Percentiles rank a stretch among this genome's conserved stretches.
phyloP scores from a whole-genome alignment of 2,329 filamentous ascomycete genomes.

The Simplicillium sp. region DNA sequence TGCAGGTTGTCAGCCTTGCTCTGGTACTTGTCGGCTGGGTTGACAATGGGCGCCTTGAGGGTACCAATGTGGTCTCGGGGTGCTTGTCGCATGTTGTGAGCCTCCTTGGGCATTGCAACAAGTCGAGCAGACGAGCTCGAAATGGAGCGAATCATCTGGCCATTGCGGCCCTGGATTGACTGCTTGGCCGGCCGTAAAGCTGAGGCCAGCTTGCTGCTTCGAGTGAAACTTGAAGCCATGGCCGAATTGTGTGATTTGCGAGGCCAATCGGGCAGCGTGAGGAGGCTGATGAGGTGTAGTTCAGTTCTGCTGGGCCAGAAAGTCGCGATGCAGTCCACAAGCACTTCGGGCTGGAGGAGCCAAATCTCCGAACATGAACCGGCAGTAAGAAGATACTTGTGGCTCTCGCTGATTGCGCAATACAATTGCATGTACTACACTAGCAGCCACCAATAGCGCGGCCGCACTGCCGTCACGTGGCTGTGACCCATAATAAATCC shows the following conservation, averaged over 20 bases:
- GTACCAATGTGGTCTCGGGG: constrained; percentile 47
- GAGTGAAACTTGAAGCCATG: constrained; percentile 54
- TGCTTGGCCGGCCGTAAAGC: constrained; percentile 43
- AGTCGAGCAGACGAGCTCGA: constrained; percentile 35
- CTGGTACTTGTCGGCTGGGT: constrained; percentile 87
- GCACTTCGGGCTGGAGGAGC: neutral
- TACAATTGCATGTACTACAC: neutral
- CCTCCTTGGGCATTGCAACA: constrained; percentile 51
- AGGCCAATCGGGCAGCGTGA: constrained; percentile 32
- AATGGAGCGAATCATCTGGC: constrained; percentile 37
- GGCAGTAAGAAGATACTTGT: constrained; percentile 13
- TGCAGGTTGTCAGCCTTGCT: constrained; percentile 82
- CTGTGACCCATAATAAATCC: neutral
- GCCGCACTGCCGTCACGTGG: constrained; percentile 7
- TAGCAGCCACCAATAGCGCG: constrained; percentile 7
- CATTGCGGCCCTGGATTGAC: constrained; percentile 28
- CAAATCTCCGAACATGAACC: constrained; percentile 19
- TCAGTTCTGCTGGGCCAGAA: neutral
- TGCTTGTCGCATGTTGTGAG: constrained; percentile 58
- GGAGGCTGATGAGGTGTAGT: neutral
- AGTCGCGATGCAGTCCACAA: neutral
- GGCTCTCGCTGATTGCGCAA: neutral
- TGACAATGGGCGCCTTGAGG: constrained; percentile 72
- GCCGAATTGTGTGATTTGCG: constrained; percentile 21
- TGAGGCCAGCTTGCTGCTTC: constrained; percentile 45